A percentile compares a stretch with the other conserved stretches of the same genome.
Evolutionary conservation across 306 rosid species (phyloP).

Genomic region (Fragaria vesca): DNA sequence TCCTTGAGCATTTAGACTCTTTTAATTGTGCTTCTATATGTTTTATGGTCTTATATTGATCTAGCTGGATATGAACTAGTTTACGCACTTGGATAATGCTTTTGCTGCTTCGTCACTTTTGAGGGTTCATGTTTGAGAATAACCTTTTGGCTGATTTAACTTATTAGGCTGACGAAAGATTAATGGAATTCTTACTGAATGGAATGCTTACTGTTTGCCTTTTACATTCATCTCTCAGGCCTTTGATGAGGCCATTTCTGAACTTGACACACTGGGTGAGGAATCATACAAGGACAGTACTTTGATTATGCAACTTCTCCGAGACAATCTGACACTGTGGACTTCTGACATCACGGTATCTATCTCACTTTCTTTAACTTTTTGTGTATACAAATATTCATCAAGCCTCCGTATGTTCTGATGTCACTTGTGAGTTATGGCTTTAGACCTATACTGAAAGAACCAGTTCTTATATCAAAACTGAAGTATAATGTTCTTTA

Average conservation of each 20-base stretch:
- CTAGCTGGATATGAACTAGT: not conserved
- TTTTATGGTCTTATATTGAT: not conserved
- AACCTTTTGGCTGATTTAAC: not conserved
- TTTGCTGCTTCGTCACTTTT: not conserved
- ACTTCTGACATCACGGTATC: constrained; percentile 85
- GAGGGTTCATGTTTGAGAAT: not conserved
- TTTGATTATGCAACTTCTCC: constrained; percentile 94
- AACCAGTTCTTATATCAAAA: not conserved
- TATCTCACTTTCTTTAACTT: constrained; percentile 4
- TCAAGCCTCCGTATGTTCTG: not conserved
- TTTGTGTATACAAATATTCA: not conserved
- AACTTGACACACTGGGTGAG: constrained; percentile 90
- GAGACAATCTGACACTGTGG: constrained; percentile 94
- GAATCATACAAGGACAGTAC: constrained; percentile 98
- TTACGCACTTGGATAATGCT: not conserved
- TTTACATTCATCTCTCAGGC: constrained; percentile 47
- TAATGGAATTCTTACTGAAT: too few relatives aligned
- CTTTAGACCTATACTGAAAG: not conserved
- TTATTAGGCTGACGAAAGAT: not conserved
- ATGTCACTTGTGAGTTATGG: not conserved
- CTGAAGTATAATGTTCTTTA: not conserved
- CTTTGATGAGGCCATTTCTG: constrained; percentile 92
- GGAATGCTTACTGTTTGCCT: not conserved
- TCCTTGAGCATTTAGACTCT: not conserved
- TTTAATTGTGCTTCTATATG: not conserved